These are phyloP conservation scores for Arachis hypogaea DNA, from an alignment of 306 rosid species.

Conservation along the genomic window DNA sequence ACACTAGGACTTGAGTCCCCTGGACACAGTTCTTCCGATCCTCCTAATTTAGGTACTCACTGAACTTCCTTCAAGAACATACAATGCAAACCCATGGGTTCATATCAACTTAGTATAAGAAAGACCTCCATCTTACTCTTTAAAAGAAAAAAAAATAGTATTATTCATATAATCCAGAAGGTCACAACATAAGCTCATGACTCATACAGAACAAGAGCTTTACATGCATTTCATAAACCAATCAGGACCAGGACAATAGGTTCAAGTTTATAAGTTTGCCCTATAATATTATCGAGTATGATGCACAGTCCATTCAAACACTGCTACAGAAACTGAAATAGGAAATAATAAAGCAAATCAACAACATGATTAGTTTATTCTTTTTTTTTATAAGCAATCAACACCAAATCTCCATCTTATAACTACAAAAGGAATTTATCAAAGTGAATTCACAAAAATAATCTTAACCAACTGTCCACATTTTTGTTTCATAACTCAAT, in stretches of 20 bases:
- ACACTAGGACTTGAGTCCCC: too few species aligned
- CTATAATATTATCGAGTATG: background rate
- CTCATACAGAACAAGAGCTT: constrained; percentile 1
- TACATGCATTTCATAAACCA: constrained; percentile 8
- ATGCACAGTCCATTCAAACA: constrained; percentile 1
- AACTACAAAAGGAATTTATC: background rate
- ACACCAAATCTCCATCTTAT: background rate
- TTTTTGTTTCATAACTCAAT: background rate
- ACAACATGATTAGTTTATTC: constrained; percentile 6
- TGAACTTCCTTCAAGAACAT: too few species aligned
- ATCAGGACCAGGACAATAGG: background rate
- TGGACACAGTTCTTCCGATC: too few species aligned
- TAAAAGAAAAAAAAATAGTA: background rate
- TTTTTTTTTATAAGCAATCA: background rate
- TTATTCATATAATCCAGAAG: background rate
- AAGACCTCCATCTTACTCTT: background rate
- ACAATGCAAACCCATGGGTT: too few species aligned
- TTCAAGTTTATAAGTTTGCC: background rate
- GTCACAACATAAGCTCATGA: constrained; percentile 13
- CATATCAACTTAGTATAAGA: background rate
- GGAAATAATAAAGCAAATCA: constrained; percentile 5
- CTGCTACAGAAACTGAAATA: constrained; percentile 8
- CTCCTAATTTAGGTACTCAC: too few species aligned
- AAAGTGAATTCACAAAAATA: background rate
- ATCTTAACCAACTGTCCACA: constrained; percentile 7